Percentiles rank a stretch among this genome's conserved stretches.
Conservation (phyloP, 2,329 filamentous ascomycete genomes). For the Cladosporium halotolerans region DNA sequence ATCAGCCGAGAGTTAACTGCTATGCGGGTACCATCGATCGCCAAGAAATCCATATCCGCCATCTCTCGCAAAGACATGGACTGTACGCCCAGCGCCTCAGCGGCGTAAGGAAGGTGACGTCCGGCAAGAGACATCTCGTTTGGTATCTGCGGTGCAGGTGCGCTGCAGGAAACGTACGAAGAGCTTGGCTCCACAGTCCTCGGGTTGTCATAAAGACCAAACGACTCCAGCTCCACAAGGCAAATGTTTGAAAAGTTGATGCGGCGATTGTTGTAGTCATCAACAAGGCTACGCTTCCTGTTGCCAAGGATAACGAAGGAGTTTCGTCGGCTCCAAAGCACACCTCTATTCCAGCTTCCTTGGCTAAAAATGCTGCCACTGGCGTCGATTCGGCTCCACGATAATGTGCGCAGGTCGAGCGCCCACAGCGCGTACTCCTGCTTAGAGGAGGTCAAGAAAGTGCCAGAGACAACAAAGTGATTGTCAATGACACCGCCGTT, state of each 20-base stretch:
- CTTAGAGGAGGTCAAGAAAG: slow-evolving; percentile 94
- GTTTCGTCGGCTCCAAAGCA: slow-evolving; percentile 88
- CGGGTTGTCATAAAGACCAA: slow-evolving; percentile 95
- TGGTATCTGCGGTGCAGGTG: slow-evolving; percentile 37
- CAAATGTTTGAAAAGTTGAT: slow-evolving; percentile 98
- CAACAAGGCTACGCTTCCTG: slow-evolving; percentile 84
- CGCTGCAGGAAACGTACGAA: slow-evolving; percentile 78
- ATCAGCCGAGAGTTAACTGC: slow-evolving; percentile 89
- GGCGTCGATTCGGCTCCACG: slow-evolving; percentile 93
- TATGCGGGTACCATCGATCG: slow-evolving; percentile 82
- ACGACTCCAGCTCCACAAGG: slow-evolving; percentile 93
- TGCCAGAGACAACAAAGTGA: slow-evolving; percentile 94
- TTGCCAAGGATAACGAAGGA: slow-evolving; percentile 94
- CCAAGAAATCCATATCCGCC: slow-evolving; percentile 93
- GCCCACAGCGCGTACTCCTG: slow-evolving; percentile 98
- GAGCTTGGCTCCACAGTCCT: slow-evolving; percentile 71
- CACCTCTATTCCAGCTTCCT: slow-evolving; percentile 94
- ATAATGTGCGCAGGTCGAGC: slow-evolving; percentile 76
- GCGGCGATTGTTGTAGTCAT: slow-evolving; percentile 95
- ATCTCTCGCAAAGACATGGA: slow-evolving; percentile 76
- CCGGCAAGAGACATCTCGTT: slow-evolving; percentile 60
- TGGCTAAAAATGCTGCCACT: slow-evolving; percentile 91
- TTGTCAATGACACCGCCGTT: slow-evolving; percentile 94
- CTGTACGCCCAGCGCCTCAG: slow-evolving; percentile 78
- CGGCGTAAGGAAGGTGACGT: slow-evolving; percentile 66